Conservation (phyloP, 2,329 filamentous ascomycete species). For the Scorias spongiosa region DNA sequence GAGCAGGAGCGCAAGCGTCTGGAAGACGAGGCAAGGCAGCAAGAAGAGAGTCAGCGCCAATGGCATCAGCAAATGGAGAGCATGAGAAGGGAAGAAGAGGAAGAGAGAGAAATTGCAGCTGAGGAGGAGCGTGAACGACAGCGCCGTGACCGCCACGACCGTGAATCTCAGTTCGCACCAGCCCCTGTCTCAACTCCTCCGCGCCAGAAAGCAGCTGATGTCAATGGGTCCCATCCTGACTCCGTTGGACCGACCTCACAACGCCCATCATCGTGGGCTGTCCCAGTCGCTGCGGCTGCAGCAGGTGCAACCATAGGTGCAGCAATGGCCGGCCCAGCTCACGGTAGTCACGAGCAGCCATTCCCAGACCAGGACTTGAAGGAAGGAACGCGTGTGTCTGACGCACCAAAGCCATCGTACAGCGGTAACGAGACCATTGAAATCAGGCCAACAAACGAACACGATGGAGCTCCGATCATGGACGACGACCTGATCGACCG, state of each 20-base stretch:
- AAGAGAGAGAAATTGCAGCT: constrained; percentile 5
- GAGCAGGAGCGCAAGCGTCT: constrained; percentile 2
- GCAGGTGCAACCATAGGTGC: constrained; percentile 19
- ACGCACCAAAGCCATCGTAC: constrained; percentile 1
- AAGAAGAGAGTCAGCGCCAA: constrained; percentile 2
- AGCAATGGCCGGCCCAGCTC: constrained; percentile 12
- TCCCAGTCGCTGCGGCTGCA: constrained; percentile 21
- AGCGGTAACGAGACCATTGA: constrained; percentile 2
- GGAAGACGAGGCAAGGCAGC: constrained; percentile 10
- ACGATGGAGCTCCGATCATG: constrained; percentile 22
- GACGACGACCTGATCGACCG: constrained; percentile 33
- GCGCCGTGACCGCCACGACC: constrained; percentile 1
- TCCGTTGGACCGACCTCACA: background rate
- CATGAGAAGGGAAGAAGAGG: constrained; percentile 3
- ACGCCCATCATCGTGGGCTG: constrained; percentile 18
- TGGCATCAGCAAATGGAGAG: background rate
- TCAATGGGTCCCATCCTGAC: background rate
- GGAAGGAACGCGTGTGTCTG: constrained; percentile 1
- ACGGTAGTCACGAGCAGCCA: constrained; percentile 7
- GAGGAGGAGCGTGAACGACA: constrained; percentile 5
- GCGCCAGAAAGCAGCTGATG: constrained; percentile 1
- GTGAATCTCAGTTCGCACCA: background rate
- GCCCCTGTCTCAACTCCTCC: constrained; percentile 3
- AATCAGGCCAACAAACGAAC: constrained; percentile 17
- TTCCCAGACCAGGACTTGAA: constrained; percentile 3